phyloP scores from a whole-genome alignment of 208 protist genomes.

The Trypanosoma cruzi region DNA sequence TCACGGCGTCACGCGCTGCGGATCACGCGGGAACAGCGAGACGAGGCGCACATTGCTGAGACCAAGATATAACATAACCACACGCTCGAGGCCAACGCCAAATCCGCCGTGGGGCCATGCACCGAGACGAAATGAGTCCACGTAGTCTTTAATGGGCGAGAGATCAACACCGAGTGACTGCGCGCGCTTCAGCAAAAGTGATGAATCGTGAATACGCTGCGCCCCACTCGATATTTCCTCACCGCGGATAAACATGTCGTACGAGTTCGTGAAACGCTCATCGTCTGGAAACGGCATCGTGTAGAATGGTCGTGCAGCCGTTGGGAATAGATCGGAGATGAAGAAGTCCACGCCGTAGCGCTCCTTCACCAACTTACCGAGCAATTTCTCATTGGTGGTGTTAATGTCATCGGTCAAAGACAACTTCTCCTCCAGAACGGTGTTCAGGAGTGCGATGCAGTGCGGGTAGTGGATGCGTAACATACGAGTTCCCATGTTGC shows the following conservation, averaged over 20 bases:
- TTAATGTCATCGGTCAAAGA: constrained; percentile 92
- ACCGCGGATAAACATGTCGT: constrained; percentile 99
- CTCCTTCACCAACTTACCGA: constrained; percentile 97
- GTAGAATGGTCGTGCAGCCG: constrained; percentile 98
- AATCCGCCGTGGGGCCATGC: constrained; percentile 98
- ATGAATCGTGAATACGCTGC: constrained; percentile 99
- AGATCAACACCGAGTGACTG: constrained; percentile 85
- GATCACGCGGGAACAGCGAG: constrained; percentile 99
- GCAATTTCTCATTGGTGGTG: constrained; percentile 95
- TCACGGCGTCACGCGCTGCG: constrained; percentile 96
- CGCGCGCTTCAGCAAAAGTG: constrained; percentile 90
- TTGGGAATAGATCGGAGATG: constrained; percentile 99
- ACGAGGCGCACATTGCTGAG: constrained; percentile 98
- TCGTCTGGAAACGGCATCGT: constrained; percentile 99
- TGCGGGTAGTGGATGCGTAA: constrained; percentile 93
- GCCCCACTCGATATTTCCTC: constrained; percentile 99
- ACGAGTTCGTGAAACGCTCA: constrained; percentile 94
- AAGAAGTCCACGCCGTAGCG: constrained; percentile 99
- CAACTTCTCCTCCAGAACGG: constrained; percentile 81
- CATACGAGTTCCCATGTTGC: constrained; percentile 81
- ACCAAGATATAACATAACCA: constrained; percentile 99
- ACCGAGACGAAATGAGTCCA: constrained; percentile 98
- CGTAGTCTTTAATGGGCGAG: constrained; percentile 94
- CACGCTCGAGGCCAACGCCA: constrained; percentile 98
- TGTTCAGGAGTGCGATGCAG: constrained; percentile 95